phyloP scores from a whole-genome alignment of 768 basidiomycete genomes.

The Russula olivacea region DNA sequence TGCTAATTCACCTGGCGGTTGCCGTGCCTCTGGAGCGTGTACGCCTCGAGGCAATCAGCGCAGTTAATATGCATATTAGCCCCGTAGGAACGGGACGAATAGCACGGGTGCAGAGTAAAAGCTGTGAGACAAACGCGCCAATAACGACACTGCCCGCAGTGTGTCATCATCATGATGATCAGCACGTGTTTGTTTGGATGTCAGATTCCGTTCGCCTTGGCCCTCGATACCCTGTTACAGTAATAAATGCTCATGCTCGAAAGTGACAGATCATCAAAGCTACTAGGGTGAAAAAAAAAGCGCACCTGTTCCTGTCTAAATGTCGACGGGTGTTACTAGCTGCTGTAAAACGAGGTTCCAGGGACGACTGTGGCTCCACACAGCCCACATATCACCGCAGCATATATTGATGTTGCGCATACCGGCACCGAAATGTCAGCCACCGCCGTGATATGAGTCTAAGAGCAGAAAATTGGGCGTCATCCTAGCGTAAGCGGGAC shows the following conservation, averaged over 20 bases:
- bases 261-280: not conserved
- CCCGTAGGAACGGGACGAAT: not conserved
- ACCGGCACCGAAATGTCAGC: not conserved
- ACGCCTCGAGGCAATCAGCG: slow-evolving; percentile 23
- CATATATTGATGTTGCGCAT: not conserved
- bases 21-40: slow-evolving; percentile 20
- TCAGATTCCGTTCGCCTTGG: not conserved
- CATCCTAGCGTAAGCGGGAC: not conserved
- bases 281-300: not conserved
- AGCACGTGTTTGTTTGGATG: not conserved
- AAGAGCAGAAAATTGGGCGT: not conserved
- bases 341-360: not conserved
- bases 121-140: slow-evolving; percentile 1
- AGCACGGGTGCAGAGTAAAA: not conserved
- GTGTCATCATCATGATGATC: not conserved
- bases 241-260: not conserved
- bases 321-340: not conserved
- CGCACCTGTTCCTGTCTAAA: not conserved
- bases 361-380: not conserved
- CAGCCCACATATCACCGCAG: not conserved
- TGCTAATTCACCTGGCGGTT: slow-evolving; percentile 13
- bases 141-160: not conserved
- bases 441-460: not conserved
- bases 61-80: not conserved
- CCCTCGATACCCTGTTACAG: not conserved